phyloP scores from a whole-genome alignment of 805 yeast genomes.

The Pichia cabralensis region DNA sequence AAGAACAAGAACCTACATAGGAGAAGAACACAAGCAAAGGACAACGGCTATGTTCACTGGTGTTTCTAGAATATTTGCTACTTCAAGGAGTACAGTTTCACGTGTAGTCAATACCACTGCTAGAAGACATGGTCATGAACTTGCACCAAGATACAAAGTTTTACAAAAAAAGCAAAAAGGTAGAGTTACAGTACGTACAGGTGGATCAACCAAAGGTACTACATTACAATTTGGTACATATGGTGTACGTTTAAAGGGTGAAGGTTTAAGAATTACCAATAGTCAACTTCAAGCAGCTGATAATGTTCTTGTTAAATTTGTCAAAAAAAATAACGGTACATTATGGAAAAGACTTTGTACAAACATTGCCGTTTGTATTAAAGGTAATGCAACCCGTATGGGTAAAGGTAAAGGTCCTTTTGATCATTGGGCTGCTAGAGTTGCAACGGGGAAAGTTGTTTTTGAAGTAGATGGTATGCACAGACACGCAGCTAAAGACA shows the following conservation, averaged over 20 bases:
- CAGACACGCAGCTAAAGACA: constrained; percentile 83
- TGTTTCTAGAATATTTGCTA: constrained; percentile 3
- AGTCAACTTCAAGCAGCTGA: constrained; percentile 88
- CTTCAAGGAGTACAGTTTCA: background rate
- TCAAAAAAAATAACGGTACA: constrained; percentile 68
- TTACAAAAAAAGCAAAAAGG: constrained; percentile 84
- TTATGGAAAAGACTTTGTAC: constrained; percentile 76
- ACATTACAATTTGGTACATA: constrained; percentile 70
- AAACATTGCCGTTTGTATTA: constrained; percentile 82
- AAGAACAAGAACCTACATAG: no score
- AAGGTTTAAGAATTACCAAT: constrained; percentile 79
- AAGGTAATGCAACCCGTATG: constrained; percentile 99
- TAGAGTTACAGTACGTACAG: constrained; percentile 86
- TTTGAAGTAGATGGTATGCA: constrained; percentile 77
- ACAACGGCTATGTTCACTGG: constrained; percentile 7
- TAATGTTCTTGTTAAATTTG: constrained; percentile 69
- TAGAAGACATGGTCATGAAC: constrained; percentile 42
- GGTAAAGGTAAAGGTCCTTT: constrained; percentile 99
- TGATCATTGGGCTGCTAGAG: constrained; percentile 94
- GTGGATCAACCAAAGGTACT: constrained; percentile 88
- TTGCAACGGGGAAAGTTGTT: constrained; percentile 88
- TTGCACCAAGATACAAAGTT: constrained; percentile 63
- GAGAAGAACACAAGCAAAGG: no score
- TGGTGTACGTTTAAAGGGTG: constrained; percentile 82
- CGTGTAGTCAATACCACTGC: constrained; percentile 2